A percentile compares a stretch with the other conserved stretches of the same genome.
Evolutionary conservation across 192 early-diverging fungal species (phyloP).

Genomic region (Ambispora gerdemannii): DNA sequence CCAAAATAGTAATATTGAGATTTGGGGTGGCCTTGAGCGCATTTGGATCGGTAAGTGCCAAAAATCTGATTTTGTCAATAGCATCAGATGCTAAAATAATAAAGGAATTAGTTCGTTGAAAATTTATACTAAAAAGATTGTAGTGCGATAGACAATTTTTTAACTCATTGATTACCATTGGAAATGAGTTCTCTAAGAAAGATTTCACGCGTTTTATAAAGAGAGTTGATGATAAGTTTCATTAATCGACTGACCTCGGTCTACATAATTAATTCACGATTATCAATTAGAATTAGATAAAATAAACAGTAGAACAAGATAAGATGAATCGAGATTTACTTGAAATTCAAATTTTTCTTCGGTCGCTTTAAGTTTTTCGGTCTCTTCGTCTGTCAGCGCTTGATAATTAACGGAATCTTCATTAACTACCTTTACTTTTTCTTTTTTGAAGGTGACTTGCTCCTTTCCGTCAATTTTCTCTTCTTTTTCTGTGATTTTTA

Average conservation of each 20-base stretch:
- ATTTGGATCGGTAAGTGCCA: constrained; percentile 65
- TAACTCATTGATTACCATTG: constrained; percentile 51
- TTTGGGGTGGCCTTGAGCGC: constrained; percentile 59
- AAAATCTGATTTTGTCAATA: constrained; percentile 88
- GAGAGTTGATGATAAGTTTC: constrained; percentile 91
- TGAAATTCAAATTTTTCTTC: constrained; percentile 29
- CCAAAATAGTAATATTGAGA: constrained; percentile 79
- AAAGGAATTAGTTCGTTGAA: neutral
- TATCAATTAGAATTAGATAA: neutral
- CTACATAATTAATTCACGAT: constrained; percentile 35
- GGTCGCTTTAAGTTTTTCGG: neutral
- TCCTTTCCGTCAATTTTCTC: neutral
- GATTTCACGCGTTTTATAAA: constrained; percentile 95
- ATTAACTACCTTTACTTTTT: neutral
- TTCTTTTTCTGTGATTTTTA: neutral
- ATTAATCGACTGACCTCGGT: constrained; percentile 89
- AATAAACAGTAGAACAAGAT: neutral
- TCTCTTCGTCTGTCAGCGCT: neutral
- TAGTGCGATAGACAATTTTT: neutral
- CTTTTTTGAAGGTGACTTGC: no score
- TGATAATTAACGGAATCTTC: neutral
- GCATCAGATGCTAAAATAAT: constrained; percentile 73
- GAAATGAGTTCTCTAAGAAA: constrained; percentile 97
- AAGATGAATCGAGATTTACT: neutral
- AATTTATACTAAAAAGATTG: neutral